Base-by-base conservation (phyloP, 129 eudicot species). In the Artemisia tridentata region DNA sequence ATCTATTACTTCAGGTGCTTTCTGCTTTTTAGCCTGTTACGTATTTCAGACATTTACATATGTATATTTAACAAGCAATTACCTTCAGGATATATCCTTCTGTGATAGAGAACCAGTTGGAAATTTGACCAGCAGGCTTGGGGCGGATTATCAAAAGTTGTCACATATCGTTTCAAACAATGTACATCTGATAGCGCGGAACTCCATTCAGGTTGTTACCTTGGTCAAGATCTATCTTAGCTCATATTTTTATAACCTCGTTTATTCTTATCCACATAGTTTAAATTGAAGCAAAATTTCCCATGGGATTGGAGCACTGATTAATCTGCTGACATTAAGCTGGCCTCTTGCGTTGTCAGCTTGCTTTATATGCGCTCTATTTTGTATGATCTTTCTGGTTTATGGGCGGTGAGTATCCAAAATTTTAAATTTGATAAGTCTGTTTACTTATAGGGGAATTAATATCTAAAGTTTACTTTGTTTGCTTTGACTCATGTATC, bases 261-360 rank as follows among this genome's bases (percentile, higher is more conserved):
- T 54, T 11, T 55, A 25, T 54, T 64, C 20, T 23, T 12, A 59
- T 47, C 29, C 20, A 13, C 38, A n/a, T n/a, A 45, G 23, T 74
- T 50, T 71, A 55, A 50, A 1, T 34, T 62, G 67, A 74, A 38
- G 47, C 18, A n/a, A 68, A 65, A 25, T 20, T 29, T 76, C 57
- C 47, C 78, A 88, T 91, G 96, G 96, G 34, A 74, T 65, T 23
- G 96, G 96, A 63, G 96, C 96, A 59, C 59, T 88, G 46, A 61
- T 86, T 81, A 81, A 77, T 84, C 78, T 88, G 79, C 52, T 83
- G 82, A 83, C 75, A 69, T 78, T 88, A 66, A 85, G 89, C 27
- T 77, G 91, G 88, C 91, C 96, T 69, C 91, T 88, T 68, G 91
- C 91, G 23, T 54, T 88, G 68, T 86, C 89, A 60, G 77, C 91